A percentile compares a stretch with the other conserved stretches of the same genome.
Conservation (phyloP, 371 early-diverging fungal species). For the Mortierella sp. region DNA sequence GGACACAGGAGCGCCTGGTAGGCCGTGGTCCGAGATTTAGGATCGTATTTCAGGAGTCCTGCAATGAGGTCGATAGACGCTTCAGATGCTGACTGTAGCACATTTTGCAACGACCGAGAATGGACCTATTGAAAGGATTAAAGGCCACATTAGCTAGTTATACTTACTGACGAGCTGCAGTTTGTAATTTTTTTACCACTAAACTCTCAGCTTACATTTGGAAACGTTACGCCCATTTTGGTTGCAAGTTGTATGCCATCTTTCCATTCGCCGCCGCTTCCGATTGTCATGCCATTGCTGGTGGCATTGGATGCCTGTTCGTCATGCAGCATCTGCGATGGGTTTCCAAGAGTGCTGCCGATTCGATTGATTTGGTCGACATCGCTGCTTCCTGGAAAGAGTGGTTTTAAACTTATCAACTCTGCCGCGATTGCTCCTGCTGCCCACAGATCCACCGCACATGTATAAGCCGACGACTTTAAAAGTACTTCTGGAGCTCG, state of each 20-base stretch:
- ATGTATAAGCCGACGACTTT: slow-evolving; percentile 86
- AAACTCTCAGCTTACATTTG: slow-evolving; percentile 25
- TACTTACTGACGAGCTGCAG: background rate
- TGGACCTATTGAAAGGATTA: slow-evolving; percentile 52
- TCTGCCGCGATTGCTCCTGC: slow-evolving; percentile 96
- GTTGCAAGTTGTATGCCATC: slow-evolving; percentile 36
- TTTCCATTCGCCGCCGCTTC: slow-evolving; percentile 50
- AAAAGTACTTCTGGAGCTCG: slow-evolving; percentile 98
- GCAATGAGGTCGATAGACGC: slow-evolving; percentile 81
- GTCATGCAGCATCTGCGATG: slow-evolving; percentile 30
- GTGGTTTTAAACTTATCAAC: slow-evolving; percentile 83
- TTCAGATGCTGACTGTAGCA: slow-evolving; percentile 75
- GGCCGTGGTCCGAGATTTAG: slow-evolving; percentile 86
- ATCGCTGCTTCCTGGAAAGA: slow-evolving; percentile 96
- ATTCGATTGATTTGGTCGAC: slow-evolving; percentile 90
- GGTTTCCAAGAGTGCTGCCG: slow-evolving; percentile 74
- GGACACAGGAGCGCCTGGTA: slow-evolving; percentile 72
- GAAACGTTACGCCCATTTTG: slow-evolving; percentile 41
- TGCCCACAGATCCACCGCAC: slow-evolving; percentile 99
- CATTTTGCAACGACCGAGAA: slow-evolving; percentile 68
- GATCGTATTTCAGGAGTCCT: slow-evolving; percentile 93
- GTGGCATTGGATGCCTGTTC: background rate
- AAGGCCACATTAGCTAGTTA: background rate
- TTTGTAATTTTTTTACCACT: background rate
- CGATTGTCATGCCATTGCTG: background rate